phyloP scores from a whole-genome alignment of 495 filamentous ascomycete genomes.

The Neurospora sp. region DNA sequence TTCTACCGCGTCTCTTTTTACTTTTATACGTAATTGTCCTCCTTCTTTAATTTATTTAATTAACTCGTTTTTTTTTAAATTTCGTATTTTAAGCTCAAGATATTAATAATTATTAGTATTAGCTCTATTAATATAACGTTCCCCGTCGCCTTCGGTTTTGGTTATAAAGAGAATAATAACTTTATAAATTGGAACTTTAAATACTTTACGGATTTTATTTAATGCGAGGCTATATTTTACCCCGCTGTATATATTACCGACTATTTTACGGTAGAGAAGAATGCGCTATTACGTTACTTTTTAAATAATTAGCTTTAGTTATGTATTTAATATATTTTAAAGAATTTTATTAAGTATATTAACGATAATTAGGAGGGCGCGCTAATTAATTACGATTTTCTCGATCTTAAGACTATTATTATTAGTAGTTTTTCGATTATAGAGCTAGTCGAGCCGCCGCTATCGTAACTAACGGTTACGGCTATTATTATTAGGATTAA shows the following conservation, averaged over 20 bases:
- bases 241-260: background rate
- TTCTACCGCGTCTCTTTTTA: no score
- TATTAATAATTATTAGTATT: background rate
- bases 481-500: background rate
- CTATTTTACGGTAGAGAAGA: background rate
- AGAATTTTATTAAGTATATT: background rate
- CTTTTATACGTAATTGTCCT: no score
- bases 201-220: background rate
- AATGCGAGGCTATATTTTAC: background rate
- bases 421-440: background rate
- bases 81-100: background rate
- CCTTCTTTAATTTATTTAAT: background rate
- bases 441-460: background rate
- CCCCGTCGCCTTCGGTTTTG: background rate
- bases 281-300: background rate
- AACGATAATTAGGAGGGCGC: background rate
- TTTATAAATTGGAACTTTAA: background rate
- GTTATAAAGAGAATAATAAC: background rate
- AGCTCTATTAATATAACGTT: background rate
- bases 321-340: background rate
- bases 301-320: background rate
- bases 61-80: background rate
- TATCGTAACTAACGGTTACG: background rate
- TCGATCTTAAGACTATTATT: background rate
- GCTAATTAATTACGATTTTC: background rate